These are phyloP conservation scores for Luvunga scandens DNA, from an alignment of 345 rosid species.

Conservation along the genomic window DNA sequence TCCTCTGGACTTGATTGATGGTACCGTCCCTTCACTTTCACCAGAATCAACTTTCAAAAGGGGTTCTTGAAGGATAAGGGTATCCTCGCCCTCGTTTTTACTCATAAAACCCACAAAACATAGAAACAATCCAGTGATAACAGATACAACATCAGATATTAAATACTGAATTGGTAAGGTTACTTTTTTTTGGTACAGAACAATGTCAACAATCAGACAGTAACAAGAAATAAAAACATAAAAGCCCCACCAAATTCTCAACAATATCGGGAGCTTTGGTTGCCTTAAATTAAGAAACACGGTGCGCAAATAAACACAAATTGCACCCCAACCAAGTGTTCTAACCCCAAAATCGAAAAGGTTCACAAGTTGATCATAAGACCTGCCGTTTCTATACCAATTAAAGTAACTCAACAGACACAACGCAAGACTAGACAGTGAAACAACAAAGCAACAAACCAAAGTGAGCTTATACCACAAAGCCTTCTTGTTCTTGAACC, in stretches of 20 bases:
- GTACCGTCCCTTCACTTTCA: conserved; percentile 8
- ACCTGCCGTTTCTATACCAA: conserved; percentile 40
- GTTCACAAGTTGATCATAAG: conserved; percentile 29
- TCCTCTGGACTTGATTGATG: conserved; percentile 30
- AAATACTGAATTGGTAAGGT: conserved; percentile 11
- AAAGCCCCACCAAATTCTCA: conserved; percentile 58
- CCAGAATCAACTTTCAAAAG: conserved; percentile 36
- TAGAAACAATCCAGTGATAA: conserved; percentile 18
- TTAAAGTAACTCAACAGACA: conserved; percentile 38
- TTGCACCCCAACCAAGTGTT: conserved; percentile 48
- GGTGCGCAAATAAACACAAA: conserved; percentile 29
- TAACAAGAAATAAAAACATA: conserved; percentile 45
- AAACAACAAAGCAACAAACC: conserved; percentile 34
- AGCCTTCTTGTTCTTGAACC: conserved; percentile 15
- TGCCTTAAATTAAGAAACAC: conserved; percentile 20
- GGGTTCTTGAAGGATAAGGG: conserved; percentile 45
- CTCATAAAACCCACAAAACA: conserved; percentile 13
- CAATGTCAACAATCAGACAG: conserved; percentile 35
- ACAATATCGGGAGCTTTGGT: conserved; percentile 27
- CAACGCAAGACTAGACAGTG: conserved; percentile 30
- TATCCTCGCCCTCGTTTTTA: conserved; percentile 9
- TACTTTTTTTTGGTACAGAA: conserved; percentile 12
- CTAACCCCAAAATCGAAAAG: conserved; percentile 40
- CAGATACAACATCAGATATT: conserved; percentile 19
- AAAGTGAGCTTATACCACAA: conserved; percentile 30